Conservation (phyloP, 139 green algal species). For the Tetraselmis chui region DNA sequence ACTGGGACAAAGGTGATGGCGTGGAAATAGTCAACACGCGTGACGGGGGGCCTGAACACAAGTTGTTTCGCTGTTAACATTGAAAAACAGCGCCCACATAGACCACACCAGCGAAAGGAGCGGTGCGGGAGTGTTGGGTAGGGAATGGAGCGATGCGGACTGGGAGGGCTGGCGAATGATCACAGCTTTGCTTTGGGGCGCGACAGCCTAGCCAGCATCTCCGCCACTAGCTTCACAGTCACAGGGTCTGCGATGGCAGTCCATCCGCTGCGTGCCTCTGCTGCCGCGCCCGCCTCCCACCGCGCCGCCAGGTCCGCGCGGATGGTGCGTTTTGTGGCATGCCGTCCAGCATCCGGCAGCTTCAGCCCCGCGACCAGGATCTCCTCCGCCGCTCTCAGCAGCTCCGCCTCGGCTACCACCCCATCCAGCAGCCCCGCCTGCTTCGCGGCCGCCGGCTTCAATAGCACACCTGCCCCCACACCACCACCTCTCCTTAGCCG, state of each 20-base stretch:
- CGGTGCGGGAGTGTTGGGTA: too few species aligned
- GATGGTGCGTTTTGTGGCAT: conserved; percentile 45
- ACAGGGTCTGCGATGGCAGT: conserved; percentile 1
- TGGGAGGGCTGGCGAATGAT: too few species aligned
- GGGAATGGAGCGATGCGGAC: too few species aligned
- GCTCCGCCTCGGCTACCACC: conserved; percentile 40
- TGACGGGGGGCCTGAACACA: too few species aligned
- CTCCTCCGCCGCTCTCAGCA: conserved; percentile 42
- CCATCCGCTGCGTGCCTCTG: conserved; percentile 12
- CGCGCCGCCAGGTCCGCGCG: conserved; percentile 1
- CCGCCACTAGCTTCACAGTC: background rate
- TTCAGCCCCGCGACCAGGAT: conserved; percentile 34
- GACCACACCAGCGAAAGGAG: too few species aligned
- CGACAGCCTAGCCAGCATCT: background rate
- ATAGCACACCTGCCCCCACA: conserved; percentile 6
- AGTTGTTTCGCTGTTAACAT: too few species aligned
- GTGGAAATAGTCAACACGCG: too few species aligned
- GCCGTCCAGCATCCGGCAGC: conserved; percentile 23
- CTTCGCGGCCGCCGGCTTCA: conserved; percentile 39
- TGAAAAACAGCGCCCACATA: too few species aligned
- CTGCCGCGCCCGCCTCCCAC: background rate
- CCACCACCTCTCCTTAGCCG: too few species aligned
- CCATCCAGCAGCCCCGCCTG: conserved; percentile 66
- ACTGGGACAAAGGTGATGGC: too few species aligned
- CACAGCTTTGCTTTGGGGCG: background rate